Base-by-base conservation (phyloP, 140 eudicot genomes). In the Flaveria floridana region DNA sequence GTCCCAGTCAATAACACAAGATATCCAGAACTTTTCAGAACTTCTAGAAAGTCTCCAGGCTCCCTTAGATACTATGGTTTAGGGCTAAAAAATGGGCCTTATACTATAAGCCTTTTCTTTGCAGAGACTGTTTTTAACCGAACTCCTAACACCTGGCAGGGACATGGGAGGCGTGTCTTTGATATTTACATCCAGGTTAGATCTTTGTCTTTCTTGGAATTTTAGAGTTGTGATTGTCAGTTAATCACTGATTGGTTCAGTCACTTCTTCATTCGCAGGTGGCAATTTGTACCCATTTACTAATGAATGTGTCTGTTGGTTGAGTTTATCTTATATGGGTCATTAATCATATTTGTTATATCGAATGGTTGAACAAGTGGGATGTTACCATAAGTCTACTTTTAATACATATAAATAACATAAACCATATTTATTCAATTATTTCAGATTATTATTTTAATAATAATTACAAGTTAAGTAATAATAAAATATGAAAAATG, bases 151-250 rank as follows among this genome's bases (percentile, higher is more conserved):
- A 71, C 72, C 7, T 84, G 83, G 85, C 59, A 73, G 63, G 79
- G 82, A 42, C 71, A 72, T 21, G 80, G 75, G 23, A 84, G 82
- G 62, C 90, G 90, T 68, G 41, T 83, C 71, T 86, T 86, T 80
- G 87, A 83, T 71, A 86, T 86, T 50, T 80, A 76, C 70, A 78
- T 86, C 53, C 90, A 86, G 90, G 90, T 86, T 73, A 78, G 67
- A 65, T 37, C 70, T 59, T 46, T 19, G 18, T 15, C 50, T 50
- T 16, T 9, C 5, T 21, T 13, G 19, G 34, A 26, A 18, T 2
- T 55, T 21, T 8, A 23, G 18, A 14, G 8, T 47, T 66, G 62
- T 78, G 51, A 39, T 46, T 61, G 34, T 23, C 34, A 34, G 52
- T 26, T 71, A 30, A 26, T 23, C 47, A 23, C 46, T 21, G 58